phyloP scores from a whole-genome alignment of 2,329 filamentous ascomycete genomes.

The Chaetomium sp. region DNA sequence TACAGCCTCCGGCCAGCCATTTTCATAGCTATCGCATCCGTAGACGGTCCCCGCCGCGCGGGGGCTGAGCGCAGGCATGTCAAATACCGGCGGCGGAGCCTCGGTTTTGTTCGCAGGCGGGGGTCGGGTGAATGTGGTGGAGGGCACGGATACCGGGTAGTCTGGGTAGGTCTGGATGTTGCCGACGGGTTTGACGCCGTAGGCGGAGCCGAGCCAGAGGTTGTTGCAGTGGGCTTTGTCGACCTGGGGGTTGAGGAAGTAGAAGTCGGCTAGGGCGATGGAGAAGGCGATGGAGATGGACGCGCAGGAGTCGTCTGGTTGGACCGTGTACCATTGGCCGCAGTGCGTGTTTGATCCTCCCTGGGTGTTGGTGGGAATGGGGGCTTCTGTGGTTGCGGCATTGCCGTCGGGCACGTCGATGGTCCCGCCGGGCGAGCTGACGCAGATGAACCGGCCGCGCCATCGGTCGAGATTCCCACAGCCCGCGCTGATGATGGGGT shows the following conservation, averaged over 20 bases:
- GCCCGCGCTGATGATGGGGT: not conserved
- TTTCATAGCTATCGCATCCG: not conserved
- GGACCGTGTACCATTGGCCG: not conserved
- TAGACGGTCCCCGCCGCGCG: not conserved
- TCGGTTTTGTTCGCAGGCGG: not conserved
- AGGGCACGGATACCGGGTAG: not conserved
- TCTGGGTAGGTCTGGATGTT: not conserved
- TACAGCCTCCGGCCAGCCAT: not conserved
- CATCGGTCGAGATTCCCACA: not conserved
- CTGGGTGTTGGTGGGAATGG: not conserved
- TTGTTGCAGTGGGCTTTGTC: not conserved
- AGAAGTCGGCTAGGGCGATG: not conserved
- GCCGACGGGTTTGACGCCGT: not conserved
- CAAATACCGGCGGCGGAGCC: not conserved
- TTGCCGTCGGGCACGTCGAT: not conserved
- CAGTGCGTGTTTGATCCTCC: not conserved
- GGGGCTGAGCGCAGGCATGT: not conserved
- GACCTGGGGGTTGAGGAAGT: not conserved
- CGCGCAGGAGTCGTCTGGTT: not conserved
- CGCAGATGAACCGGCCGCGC: not conserved
- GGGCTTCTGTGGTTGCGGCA: not conserved
- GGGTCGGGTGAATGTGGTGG: not conserved
- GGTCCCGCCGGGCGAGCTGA: not conserved
- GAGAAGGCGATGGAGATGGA: not conserved
- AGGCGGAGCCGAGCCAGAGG: not conserved